Evolutionary conservation across 768 basidiomycete genomes (phyloP).

Genomic region (Hypholoma sublateritium): DNA sequence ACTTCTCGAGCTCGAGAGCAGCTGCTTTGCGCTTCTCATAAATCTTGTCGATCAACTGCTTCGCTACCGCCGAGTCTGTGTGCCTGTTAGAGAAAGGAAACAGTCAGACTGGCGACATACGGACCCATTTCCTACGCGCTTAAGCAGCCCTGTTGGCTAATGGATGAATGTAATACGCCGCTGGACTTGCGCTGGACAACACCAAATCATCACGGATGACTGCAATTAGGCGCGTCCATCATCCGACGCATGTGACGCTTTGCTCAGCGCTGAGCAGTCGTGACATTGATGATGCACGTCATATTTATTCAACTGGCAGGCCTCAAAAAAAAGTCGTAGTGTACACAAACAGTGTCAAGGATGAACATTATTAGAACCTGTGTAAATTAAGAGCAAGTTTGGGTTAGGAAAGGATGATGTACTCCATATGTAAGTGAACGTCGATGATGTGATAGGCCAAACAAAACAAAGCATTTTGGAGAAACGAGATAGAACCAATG

Average conservation of each 20-base stretch:
- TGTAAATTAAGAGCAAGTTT: background rate
- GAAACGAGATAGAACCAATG: background rate
- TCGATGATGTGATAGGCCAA: background rate
- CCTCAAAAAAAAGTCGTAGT: too few species aligned
- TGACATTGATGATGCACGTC: background rate
- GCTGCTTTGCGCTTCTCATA: conserved; percentile 97
- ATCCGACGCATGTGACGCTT: background rate
- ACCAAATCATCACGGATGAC: too few species aligned
- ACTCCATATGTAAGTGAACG: background rate
- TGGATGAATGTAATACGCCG: background rate
- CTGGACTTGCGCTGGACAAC: too few species aligned
- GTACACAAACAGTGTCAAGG: background rate
- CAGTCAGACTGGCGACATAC: background rate
- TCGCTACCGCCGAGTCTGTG: conserved; percentile 70
- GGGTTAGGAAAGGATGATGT: background rate
- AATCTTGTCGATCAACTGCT: conserved; percentile 88
- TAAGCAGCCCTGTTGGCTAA: background rate
- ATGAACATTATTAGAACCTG: background rate
- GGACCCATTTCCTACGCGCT: conserved; percentile 23
- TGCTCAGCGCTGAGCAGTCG: background rate
- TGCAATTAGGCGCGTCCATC: background rate
- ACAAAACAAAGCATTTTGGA: background rate
- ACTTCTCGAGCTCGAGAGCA: conserved; percentile 96
- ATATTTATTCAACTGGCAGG: background rate
- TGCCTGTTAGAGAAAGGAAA: background rate